A percentile compares a stretch with the other conserved stretches of the same genome.
Conservation (phyloP, 2,329 filamentous ascomycete species). For the Aureobasidium pullulans region DNA sequence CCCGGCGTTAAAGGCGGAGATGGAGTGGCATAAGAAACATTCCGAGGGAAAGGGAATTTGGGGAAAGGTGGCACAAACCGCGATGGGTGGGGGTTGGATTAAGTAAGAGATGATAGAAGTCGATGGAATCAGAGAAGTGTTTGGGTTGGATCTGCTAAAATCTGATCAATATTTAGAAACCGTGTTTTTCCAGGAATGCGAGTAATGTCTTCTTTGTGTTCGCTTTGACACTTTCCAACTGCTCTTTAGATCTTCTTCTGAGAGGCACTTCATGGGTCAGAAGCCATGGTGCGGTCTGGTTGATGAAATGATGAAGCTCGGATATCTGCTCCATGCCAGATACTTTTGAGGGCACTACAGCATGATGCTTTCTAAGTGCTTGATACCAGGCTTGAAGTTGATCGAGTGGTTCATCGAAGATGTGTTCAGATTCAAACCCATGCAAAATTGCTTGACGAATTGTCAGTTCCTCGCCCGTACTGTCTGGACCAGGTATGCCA, state of each 20-base stretch:
- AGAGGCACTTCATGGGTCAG: neutral
- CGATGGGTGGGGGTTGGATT: conserved; percentile 16
- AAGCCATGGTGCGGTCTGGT: neutral
- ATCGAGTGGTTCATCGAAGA: neutral
- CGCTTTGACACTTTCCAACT: neutral
- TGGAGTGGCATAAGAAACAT: conserved; percentile 12
- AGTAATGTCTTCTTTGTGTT: neutral
- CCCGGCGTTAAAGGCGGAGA: conserved; percentile 17
- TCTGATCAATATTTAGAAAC: no score
- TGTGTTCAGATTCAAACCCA: neutral
- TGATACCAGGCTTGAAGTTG: neutral
- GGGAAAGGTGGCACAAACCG: conserved; percentile 16
- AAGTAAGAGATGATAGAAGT: neutral
- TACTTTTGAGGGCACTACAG: neutral
- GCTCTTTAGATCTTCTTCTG: neutral
- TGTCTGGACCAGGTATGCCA: neutral
- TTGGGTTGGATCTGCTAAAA: no score
- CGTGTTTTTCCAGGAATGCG: neutral
- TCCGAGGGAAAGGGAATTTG: conserved; percentile 12
- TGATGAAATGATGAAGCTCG: conserved; percentile 1
- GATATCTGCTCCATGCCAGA: neutral
- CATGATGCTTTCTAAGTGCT: neutral
- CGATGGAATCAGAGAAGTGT: no score
- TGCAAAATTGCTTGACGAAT: neutral
- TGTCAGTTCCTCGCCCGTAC: neutral